A percentile compares a stretch with the other conserved stretches of the same genome.
Conservation (phyloP, 2,329 filamentous ascomycete species). For the Lachnellula arida region DNA sequence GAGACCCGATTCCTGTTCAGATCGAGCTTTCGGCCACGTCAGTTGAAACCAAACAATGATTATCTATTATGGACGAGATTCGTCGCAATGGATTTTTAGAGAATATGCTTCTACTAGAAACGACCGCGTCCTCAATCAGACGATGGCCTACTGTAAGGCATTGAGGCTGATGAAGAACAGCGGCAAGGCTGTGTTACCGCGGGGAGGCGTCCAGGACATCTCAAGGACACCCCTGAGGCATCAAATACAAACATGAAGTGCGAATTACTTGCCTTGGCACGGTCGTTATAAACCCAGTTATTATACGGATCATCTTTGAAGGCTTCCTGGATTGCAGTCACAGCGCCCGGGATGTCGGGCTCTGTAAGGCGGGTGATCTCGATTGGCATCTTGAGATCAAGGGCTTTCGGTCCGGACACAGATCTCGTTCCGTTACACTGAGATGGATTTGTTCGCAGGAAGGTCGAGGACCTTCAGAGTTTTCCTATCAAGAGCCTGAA, state of each 20-base stretch:
- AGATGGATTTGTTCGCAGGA: neutral
- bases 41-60: neutral
- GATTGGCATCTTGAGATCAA: slow-evolving; percentile 41
- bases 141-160: neutral
- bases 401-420: neutral
- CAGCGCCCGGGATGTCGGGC: slow-evolving; percentile 57
- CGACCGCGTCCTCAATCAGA: neutral
- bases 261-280: slow-evolving; percentile 42
- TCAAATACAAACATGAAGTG: neutral
- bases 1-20: slow-evolving; percentile 20
- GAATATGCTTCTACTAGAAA: neutral
- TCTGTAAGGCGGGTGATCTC: slow-evolving; percentile 51
- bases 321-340: slow-evolving; percentile 61
- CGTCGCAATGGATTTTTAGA: neutral
- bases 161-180: neutral
- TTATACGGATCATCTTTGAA: slow-evolving; percentile 66
- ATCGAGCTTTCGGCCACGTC: slow-evolving; percentile 9
- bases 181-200: slow-evolving; percentile 1
- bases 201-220: neutral
- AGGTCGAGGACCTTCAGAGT: neutral
- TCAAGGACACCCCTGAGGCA: neutral
- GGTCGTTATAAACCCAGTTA: slow-evolving; percentile 58
- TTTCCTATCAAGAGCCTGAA: neutral
- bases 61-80: neutral
- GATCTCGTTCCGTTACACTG: neutral